Evolutionary conservation across 2,329 filamentous ascomycete genomes (phyloP).

Genomic region (Phaeoacremonium minimum): DNA sequence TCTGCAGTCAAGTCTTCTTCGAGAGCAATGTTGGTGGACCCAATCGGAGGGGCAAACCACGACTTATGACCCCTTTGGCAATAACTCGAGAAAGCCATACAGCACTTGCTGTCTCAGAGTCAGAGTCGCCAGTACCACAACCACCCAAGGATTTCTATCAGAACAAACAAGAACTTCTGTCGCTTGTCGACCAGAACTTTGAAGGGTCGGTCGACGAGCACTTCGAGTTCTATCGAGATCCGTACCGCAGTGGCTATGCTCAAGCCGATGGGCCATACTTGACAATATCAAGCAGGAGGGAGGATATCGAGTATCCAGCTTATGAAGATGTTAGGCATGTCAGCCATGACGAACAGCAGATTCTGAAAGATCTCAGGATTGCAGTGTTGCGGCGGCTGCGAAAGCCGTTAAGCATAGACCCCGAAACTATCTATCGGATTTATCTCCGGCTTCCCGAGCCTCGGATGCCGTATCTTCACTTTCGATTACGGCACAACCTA

Average conservation of each 20-base stretch:
- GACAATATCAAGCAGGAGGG: constrained; percentile 42
- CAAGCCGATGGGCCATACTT: constrained; percentile 42
- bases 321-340: constrained; percentile 30
- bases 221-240: constrained; percentile 46
- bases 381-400: constrained; percentile 35
- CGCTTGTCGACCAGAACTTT: constrained; percentile 45
- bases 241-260: constrained; percentile 50
- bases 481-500: constrained; percentile 55
- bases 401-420: constrained; percentile 32
- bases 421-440: constrained; percentile 41
- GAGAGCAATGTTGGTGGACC: no score
- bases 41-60: no score
- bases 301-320: constrained; percentile 43
- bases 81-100: no score
- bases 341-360: constrained; percentile 26
- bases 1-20: no score
- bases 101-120: no score
- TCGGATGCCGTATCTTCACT: constrained; percentile 44
- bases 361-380: constrained; percentile 32
- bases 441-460: constrained; percentile 48
- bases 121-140: no score
- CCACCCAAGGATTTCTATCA: no score
- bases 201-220: constrained; percentile 47
- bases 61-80: no score
- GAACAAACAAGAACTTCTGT: constrained; percentile 43